phyloP scores from a whole-genome alignment of 2,329 filamentous ascomycete species.

The Hypoxylon sp. region DNA sequence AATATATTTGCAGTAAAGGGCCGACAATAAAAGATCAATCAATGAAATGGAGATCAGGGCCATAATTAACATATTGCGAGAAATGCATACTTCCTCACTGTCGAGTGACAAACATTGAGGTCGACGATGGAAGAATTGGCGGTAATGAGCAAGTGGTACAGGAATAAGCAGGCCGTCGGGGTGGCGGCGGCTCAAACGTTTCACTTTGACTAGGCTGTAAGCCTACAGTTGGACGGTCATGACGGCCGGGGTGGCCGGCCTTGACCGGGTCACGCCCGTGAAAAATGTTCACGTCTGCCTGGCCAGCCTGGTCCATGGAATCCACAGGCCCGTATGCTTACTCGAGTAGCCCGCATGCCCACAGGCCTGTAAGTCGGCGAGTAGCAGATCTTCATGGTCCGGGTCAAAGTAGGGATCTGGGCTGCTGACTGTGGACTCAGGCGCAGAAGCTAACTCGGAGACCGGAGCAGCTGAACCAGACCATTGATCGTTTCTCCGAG shows the following conservation, averaged over 20 bases:
- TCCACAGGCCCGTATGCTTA: slow-evolving; percentile 9
- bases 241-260: not conserved
- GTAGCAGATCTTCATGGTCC: slow-evolving; percentile 3
- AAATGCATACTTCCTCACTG: not conserved
- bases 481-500: not conserved
- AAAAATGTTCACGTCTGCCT: not conserved
- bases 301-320: not conserved
- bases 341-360: too few relatives aligned
- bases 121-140: not conserved
- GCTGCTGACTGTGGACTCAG: not conserved
- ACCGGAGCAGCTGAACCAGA: slow-evolving; percentile 16
- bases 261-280: slow-evolving; percentile 2
- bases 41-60: too few relatives aligned
- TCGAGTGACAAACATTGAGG: not conserved
- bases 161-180: slow-evolving; percentile 1
- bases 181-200: slow-evolving; percentile 28
- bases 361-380: too few relatives aligned
- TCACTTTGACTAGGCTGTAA: slow-evolving; percentile 20
- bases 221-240: not conserved
- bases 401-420: not conserved
- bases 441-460: not conserved
- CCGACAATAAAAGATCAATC: too few relatives aligned
- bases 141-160: slow-evolving; percentile 7
- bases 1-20: too few relatives aligned
- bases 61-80: too few relatives aligned